A percentile compares a stretch with the other conserved stretches of the same genome.
Conservation (phyloP, 2,329 filamentous ascomycete genomes). For the Penicillium sp. region DNA sequence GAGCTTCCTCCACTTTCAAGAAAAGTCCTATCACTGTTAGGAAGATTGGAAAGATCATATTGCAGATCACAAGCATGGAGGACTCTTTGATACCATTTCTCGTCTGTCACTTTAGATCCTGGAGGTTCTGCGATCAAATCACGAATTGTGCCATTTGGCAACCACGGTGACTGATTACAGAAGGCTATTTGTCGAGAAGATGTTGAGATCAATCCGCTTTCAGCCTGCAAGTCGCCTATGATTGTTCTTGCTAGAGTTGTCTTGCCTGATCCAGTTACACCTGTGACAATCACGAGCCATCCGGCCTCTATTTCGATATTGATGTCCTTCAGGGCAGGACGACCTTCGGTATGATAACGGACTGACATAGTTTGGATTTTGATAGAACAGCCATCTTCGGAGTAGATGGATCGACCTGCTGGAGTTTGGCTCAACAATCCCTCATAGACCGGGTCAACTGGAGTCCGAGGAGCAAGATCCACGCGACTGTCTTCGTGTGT, state of each 20-base stretch:
- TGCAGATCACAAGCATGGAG: not conserved
- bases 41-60: not conserved
- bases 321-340: not conserved
- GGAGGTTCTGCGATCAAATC: constrained; percentile 2
- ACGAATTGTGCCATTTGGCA: constrained; percentile 1
- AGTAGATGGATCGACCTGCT: not conserved
- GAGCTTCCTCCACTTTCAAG: not conserved
- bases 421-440: not conserved
- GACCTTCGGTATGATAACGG: not conserved
- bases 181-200: not conserved
- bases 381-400: not conserved
- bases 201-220: not conserved
- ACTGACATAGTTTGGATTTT: not conserved
- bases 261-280: not conserved
- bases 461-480: not conserved
- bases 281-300: not conserved
- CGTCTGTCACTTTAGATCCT: not conserved
- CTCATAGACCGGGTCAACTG: no score
- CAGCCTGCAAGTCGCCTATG: not conserved
- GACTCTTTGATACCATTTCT: constrained; percentile 1
- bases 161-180: constrained; percentile 2
- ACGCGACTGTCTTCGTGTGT: not conserved
- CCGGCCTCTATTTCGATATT: not conserved
- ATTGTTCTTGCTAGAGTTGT: not conserved
- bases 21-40: not conserved